Base-by-base conservation (phyloP, 331 rosid genomes). In the Malus hybrid region DNA sequence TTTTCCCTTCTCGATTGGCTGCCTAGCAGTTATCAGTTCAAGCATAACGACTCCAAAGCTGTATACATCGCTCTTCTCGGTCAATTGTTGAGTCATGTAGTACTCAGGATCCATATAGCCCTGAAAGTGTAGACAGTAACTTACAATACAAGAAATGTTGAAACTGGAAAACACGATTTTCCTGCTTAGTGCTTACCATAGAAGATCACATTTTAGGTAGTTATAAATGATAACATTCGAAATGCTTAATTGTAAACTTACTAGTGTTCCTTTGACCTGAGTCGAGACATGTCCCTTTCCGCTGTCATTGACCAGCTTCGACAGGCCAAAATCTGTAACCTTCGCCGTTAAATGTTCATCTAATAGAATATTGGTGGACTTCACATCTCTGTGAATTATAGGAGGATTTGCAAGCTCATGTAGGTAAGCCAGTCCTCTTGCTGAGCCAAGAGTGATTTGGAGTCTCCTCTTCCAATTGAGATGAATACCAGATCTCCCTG, bases 391-490 rank as follows among this genome's bases (percentile, higher is more conserved):
- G 67, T 93, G 98, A 75, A 93, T 93, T 66, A 93, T 91, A 39
- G 97, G 96, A 80, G 98, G 98, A 76, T 91, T 90, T 46, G 98
- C 98, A 65, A 91, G 98, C 79, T 93, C 98, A 56, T 93, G 98
- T 11, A 91, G 83, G 80, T 93, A 93, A 67, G 97, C 84, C 20
- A 93, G 88, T 80, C 98, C 98, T 88, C 98, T 87, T 1, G 96
- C 96, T 3, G 97, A 93, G 75, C 98, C 98, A 63, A 93, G 96
- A 52, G 98, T 91, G 57, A 93, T 50, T 8, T 94, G 93, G 32
- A 93, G 93, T 77, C 98, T 88, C 81, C 96, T 90, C 85, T 93
- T 93, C 98, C 98, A 93, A 72, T 93, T 97, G 36, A 91, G 96
- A 78, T 78, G 77, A 82, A 86, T 86, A 28, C 87, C 94, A 69